These are phyloP conservation scores for Incumbomyces delicatus DNA, from an alignment of 2,329 filamentous ascomycete species.

Conservation along the genomic window DNA sequence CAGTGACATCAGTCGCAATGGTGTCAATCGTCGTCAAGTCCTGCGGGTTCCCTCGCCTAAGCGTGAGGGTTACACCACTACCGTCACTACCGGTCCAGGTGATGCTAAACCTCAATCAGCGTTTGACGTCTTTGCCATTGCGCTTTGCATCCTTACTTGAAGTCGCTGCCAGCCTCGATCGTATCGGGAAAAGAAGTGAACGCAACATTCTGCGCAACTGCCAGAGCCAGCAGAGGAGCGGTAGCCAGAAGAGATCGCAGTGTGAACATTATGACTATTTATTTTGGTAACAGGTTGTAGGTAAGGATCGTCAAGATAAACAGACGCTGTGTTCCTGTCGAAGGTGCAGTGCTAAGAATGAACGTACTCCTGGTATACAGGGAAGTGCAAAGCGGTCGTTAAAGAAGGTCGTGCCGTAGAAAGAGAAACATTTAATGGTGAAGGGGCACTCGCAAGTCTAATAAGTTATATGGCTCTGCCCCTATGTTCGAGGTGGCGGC, in stretches of 20 bases:
- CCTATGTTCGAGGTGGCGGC: slow-evolving; percentile 5
- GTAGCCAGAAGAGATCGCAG: slow-evolving; percentile 38
- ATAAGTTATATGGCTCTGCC: neutral
- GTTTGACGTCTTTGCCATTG: neutral
- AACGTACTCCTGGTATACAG: slow-evolving; percentile 6
- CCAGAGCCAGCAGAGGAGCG: slow-evolving; percentile 35
- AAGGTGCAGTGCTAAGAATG: neutral
- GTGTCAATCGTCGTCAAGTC: slow-evolving; percentile 43
- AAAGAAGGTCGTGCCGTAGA: neutral
- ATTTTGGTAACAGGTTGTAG: neutral
- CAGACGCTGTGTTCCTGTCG: neutral
- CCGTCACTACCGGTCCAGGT: slow-evolving; percentile 39
- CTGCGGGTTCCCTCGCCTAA: slow-evolving; percentile 43
- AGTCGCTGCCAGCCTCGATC: slow-evolving; percentile 38
- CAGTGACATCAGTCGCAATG: slow-evolving; percentile 26
- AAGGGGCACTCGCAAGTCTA: neutral
- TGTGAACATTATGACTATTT: slow-evolving; percentile 37
- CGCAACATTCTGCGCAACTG: slow-evolving; percentile 37
- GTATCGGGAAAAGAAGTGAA: slow-evolving; percentile 44
- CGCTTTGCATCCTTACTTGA: slow-evolving; percentile 10
- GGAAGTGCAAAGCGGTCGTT: neutral
- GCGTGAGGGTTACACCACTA: slow-evolving; percentile 40
- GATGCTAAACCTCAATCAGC: slow-evolving; percentile 28
- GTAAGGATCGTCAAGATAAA: neutral
- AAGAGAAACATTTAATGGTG: neutral